These are phyloP conservation scores for Acorus gramineus DNA, from an alignment of 106 monocot genomes.

Conservation along the genomic window DNA sequence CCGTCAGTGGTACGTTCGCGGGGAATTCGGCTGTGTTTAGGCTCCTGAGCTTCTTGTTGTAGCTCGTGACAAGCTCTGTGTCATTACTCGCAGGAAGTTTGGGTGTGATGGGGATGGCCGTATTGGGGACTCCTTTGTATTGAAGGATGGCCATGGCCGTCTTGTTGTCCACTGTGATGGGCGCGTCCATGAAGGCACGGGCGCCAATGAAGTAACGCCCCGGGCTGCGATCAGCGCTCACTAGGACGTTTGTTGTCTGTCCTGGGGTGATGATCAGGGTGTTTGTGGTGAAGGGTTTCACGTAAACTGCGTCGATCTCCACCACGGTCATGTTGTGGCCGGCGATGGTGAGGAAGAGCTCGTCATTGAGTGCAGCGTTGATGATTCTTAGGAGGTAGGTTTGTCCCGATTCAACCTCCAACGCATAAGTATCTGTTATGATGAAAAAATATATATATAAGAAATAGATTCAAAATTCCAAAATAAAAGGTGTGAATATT, in stretches of 20 bases:
- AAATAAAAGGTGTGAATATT: too few relatives aligned
- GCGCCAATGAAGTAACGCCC: constrained; percentile 31
- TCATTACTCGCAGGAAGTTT: constrained; percentile 16
- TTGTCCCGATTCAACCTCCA: constrained; percentile 33
- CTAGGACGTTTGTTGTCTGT: constrained; percentile 33
- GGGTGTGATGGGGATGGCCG: constrained; percentile 18
- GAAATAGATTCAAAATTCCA: too few relatives aligned
- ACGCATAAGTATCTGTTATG: constrained; percentile 22
- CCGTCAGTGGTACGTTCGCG: constrained; percentile 23
- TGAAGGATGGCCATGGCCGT: constrained; percentile 37
- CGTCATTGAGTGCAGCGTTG: constrained; percentile 40
- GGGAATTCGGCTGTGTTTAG: constrained; percentile 21
- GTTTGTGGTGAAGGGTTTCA: constrained; percentile 28
- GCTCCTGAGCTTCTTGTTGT: constrained; percentile 19
- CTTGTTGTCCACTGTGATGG: constrained; percentile 33
- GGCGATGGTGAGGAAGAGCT: constrained; percentile 38
- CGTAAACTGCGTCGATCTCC: constrained; percentile 38
- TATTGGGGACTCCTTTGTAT: constrained; percentile 27
- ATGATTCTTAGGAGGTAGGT: constrained; percentile 30
- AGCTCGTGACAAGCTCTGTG: constrained; percentile 14
- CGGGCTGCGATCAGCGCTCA: constrained; percentile 11
- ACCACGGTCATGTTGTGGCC: constrained; percentile 37
- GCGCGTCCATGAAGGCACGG: constrained; percentile 22
- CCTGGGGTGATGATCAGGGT: constrained; percentile 22
- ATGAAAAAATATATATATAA: too few relatives aligned